Conservation (phyloP, 371 early-diverging fungal genomes). For the Funneliformis caledonium region DNA sequence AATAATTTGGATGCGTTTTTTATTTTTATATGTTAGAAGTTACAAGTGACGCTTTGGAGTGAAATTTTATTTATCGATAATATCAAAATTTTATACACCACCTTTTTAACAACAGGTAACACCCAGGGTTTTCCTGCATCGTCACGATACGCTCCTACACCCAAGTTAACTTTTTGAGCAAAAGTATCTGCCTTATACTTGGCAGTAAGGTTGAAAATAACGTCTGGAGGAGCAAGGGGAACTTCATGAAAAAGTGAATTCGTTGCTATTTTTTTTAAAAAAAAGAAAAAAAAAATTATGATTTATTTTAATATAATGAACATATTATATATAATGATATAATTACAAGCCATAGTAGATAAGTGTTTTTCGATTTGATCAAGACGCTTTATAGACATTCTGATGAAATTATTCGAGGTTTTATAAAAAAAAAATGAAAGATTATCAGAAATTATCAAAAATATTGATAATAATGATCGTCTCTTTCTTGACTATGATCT, state of each 20-base stretch:
- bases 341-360: constrained; percentile 25
- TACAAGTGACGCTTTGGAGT: background rate
- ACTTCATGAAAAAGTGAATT: constrained; percentile 60
- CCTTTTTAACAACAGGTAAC: constrained; percentile 92
- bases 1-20: no score
- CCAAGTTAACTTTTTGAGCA: constrained; percentile 89
- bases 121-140: constrained; percentile 94
- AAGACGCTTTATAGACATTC: background rate
- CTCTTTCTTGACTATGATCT: background rate
- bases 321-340: background rate
- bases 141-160: constrained; percentile 96
- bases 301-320: background rate
- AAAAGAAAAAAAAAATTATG: background rate
- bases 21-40: no score
- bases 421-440: background rate
- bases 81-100: constrained; percentile 41
- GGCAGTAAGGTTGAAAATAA: constrained; percentile 87
- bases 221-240: constrained; percentile 85
- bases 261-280: background rate
- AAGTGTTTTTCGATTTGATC: constrained; percentile 17
- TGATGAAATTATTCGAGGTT: background rate
- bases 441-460: background rate
- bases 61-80: background rate
- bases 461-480: no score
- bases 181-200: constrained; percentile 80